Evolutionary conservation across 2,329 filamentous ascomycete genomes (phyloP).

Genomic region (Curvularia sp.): DNA sequence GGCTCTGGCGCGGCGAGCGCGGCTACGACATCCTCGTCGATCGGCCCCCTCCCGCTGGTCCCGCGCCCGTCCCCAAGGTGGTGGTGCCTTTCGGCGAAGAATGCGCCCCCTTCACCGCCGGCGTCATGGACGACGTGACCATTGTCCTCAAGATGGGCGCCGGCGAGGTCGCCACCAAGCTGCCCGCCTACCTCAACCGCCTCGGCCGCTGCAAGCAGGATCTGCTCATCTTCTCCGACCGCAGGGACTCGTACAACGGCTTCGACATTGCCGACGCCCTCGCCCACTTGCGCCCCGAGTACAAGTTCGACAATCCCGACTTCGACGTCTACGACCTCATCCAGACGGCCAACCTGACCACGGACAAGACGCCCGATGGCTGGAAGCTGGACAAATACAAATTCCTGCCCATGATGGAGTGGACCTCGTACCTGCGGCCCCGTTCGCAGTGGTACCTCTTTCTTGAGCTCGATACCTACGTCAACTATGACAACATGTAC

Average conservation of each 20-base stretch:
- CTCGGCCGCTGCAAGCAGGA: slow-evolving; percentile 63
- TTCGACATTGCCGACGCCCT: slow-evolving; percentile 57
- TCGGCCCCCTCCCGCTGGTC: slow-evolving; percentile 30
- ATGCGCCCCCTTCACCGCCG: slow-evolving; percentile 43
- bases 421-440: slow-evolving; percentile 51
- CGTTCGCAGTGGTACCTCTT: slow-evolving; percentile 48
- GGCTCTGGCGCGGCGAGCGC: slow-evolving; percentile 36
- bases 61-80: slow-evolving; percentile 30
- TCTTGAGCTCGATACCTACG: slow-evolving; percentile 48
- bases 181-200: slow-evolving; percentile 63
- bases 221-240: slow-evolving; percentile 66
- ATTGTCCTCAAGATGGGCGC: slow-evolving; percentile 66
- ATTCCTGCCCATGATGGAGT: slow-evolving; percentile 63
- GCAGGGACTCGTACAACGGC: slow-evolving; percentile 60
- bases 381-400: slow-evolving; percentile 67
- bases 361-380: slow-evolving; percentile 57
- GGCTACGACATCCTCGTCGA: slow-evolving; percentile 43
- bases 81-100: slow-evolving; percentile 41
- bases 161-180: slow-evolving; percentile 62
- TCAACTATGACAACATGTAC: slow-evolving; percentile 51
- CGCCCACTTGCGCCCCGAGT: slow-evolving; percentile 52
- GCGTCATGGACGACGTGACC: slow-evolving; percentile 56
- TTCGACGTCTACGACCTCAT: slow-evolving; percentile 59
- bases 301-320: slow-evolving; percentile 55
- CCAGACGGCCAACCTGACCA: slow-evolving; percentile 49